Conservation (phyloP, 139 green algal species). For the Tetraselmis chui region DNA sequence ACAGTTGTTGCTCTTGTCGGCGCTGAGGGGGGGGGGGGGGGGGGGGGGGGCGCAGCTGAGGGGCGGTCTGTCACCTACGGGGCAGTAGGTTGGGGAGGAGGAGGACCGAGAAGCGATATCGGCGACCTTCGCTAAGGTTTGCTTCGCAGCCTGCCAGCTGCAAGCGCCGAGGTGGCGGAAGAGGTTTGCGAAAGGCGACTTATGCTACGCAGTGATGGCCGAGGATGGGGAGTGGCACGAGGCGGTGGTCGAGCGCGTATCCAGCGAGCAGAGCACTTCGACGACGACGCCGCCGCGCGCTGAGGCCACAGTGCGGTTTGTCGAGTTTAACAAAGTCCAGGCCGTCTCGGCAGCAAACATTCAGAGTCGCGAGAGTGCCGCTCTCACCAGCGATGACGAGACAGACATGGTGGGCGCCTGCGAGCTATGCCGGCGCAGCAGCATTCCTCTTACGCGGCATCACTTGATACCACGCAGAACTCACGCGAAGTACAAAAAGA, state of each 20-base stretch:
- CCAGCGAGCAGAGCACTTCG: too few relatives aligned
- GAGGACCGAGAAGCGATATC: background rate
- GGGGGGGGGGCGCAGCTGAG: too few relatives aligned
- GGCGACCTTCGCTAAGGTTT: background rate
- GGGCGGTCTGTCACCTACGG: too few relatives aligned
- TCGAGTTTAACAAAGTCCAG: background rate
- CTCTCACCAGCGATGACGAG: background rate
- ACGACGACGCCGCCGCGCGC: background rate
- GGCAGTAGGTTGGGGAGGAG: too few relatives aligned
- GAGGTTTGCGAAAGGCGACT: background rate
- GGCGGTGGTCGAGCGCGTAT: background rate
- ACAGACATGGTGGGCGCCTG: background rate
- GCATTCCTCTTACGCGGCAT: background rate
- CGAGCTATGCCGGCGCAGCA: background rate
- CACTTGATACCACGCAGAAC: background rate
- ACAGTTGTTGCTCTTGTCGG: too few relatives aligned
- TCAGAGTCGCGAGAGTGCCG: background rate
- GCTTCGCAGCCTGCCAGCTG: background rate
- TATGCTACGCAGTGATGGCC: background rate
- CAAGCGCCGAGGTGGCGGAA: background rate
- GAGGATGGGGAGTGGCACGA: background rate
- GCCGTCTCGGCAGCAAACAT: background rate
- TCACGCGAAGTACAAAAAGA: background rate
- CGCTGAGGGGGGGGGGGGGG: too few relatives aligned
- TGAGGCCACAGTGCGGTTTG: background rate